phyloP scores from a whole-genome alignment of 1,284 basidiomycete species.

The Bjerkandera adusta region DNA sequence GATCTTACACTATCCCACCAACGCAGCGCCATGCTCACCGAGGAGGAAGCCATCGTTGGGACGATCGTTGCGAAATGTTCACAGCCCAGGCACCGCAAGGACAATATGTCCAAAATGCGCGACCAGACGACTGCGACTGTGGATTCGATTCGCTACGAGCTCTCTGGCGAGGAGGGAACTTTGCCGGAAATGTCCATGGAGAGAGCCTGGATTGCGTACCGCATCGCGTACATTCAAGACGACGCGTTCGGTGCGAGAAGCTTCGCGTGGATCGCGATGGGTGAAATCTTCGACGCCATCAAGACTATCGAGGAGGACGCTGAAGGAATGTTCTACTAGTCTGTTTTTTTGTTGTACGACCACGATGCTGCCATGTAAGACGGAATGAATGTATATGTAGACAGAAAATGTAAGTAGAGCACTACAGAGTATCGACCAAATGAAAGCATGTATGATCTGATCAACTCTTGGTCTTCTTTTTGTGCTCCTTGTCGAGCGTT shows the following conservation, averaged over 20 bases:
- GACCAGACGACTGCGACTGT: conserved; percentile 53
- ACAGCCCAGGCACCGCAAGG: conserved; percentile 50
- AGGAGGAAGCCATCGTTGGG: conserved; percentile 61
- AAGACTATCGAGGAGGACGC: conserved; percentile 35
- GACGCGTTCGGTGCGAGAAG: conserved; percentile 55
- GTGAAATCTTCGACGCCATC: conserved; percentile 46
- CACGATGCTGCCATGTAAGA: neutral
- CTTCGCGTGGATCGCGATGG: conserved; percentile 59
- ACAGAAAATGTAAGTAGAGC: neutral
- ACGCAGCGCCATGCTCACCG: conserved; percentile 44
- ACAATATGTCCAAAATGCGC: conserved; percentile 50
- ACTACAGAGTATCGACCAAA: conserved; percentile 3
- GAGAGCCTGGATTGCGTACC: conserved; percentile 53
- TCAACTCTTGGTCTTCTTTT: conserved; percentile 32
- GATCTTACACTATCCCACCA: conserved; percentile 44
- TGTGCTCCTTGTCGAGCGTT: conserved; percentile 58
- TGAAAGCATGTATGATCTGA: conserved; percentile 10
- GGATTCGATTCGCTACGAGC: conserved; percentile 42
- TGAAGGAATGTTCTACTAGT: conserved; percentile 14
- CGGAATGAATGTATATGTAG: neutral
- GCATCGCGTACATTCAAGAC: conserved; percentile 35
- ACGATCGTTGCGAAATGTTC: conserved; percentile 61
- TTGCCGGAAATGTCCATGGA: conserved; percentile 37
- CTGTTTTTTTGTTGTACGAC: neutral
- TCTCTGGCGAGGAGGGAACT: conserved; percentile 44